Base-by-base conservation (phyloP, 2,329 filamentous ascomycete genomes). In the Rugonectria rugulosa region DNA sequence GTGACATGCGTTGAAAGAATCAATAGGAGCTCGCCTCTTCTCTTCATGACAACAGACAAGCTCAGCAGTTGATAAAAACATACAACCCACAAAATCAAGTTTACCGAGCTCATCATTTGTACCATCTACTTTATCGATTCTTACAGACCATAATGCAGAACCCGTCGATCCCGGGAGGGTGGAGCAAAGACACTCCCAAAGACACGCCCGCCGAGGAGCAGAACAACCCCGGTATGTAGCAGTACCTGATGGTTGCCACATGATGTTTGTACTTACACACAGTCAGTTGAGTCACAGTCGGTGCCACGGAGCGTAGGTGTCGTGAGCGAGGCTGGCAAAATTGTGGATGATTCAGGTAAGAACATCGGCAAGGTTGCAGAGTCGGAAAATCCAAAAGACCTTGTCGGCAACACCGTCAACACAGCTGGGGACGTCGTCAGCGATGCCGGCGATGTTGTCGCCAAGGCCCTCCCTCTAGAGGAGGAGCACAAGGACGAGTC, bases 281-380 rank as follows among this genome's bases (percentile, higher is more conserved):
- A 7, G 2, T 17, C 11, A 72, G 70, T 68, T 56, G 68, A 72
- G 34, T 46, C 63, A 37, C 53, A 70, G 20, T 66, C 65, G 38
- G 62, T 73, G 36, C 73, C 73, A 24, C 66, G 73, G 46, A 74
- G 78, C 11, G 72, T 72, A 40, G 73, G 76, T 29, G 70, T 75
- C 43, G 78, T 81, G 46, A 77, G 75, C 65, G 75, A 79, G 56
- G 63, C 69, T 19, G 79, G 79, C 14, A 77, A 79, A 14, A 75
- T 80, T 15, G 67, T 81, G 31, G 77, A 81, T 53, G 68, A 75
- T 10, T 64, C 74, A 10, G 79, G 77, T 46, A 77, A 79, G 46
- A 70, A 68, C 8, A 65, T 81, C 36, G 78, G 78, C 49, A 77
- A 69, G 56, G 69, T 81, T 52, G 69, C 70, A 46, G 73, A 76